Evolutionary conservation across 306 rosid genomes (phyloP).

Genomic region (Neltuma alba): DNA sequence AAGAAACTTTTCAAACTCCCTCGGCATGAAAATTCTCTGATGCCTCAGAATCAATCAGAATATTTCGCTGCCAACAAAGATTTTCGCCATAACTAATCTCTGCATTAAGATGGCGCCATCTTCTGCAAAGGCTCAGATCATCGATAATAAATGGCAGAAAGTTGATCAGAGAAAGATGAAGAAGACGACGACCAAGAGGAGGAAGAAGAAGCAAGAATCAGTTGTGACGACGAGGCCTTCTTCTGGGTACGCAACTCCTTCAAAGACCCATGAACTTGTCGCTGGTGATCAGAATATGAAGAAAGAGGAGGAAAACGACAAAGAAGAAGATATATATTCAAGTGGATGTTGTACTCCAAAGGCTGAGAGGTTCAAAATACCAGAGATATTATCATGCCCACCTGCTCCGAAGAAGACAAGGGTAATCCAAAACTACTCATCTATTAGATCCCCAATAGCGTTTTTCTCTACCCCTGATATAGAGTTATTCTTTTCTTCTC

Average conservation of each 20-base stretch:
- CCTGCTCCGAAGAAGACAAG: constrained; percentile 68
- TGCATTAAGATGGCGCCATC: constrained; percentile 42
- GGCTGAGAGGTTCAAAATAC: constrained; percentile 54
- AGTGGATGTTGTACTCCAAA: constrained; percentile 59
- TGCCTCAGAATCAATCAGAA: not conserved
- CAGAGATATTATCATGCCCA: constrained; percentile 53
- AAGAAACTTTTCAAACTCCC: constrained; percentile 43
- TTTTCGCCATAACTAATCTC: constrained; percentile 8
- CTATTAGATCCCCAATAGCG: constrained; percentile 45
- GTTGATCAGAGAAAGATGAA: constrained; percentile 29
- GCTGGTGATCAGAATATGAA: not conserved
- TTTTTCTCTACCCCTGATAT: constrained; percentile 63
- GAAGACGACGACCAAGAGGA: constrained; percentile 25
- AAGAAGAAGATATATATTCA: not conserved
- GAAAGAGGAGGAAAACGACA: not conserved
- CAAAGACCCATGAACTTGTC: constrained; percentile 23
- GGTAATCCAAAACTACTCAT: constrained; percentile 35
- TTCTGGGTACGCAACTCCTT: too few relatives aligned
- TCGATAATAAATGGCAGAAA: constrained; percentile 3
- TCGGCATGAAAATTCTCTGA: constrained; percentile 26
- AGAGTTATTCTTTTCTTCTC: constrained; percentile 52
- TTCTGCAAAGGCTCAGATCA: constrained; percentile 35
- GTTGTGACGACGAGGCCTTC: not conserved
- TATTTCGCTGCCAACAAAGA: not conserved
- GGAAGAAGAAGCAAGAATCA: constrained; percentile 30